Base-by-base conservation (phyloP, 2,329 filamentous ascomycete genomes). In the Cercospora sp. region DNA sequence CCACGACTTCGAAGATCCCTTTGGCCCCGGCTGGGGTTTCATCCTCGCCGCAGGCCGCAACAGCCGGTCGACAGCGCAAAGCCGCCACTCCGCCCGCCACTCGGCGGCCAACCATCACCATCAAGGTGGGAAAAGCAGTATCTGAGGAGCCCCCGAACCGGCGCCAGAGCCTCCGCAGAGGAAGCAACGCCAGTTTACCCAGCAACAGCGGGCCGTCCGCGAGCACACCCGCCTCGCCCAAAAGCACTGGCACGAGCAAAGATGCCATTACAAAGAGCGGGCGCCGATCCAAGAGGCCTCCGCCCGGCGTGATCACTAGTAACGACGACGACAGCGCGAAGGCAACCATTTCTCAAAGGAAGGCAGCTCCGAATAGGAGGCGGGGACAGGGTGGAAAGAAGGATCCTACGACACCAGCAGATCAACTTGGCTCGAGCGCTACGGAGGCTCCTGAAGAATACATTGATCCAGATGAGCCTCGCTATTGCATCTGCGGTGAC, bases 401-500 rank as follows among this genome's bases (percentile, higher is more conserved):
- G 40, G 67, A 71, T 66, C 65, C 71, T 9, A 62, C 69, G 18
- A 62, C 67, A 5, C 66, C 70, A 21, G 37, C 61, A 24, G 69
- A 72, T 49, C 60, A 66, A 21, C 61, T 66, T 32, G 65, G 61
- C 18, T 32, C 60, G 5, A 59, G 58, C 32, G 65, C 66, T 5
- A 61, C 57, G 13, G 71, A 72, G 28, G 66, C 51, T 5, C 67
- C 68, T 3, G 77, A 76, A 73, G 81, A 83, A 30, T 69, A 73
- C 32, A 90, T 94, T 75, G 91, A 93, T 76, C 89, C 91, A 0
- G 82, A 92, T 65, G 92, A 95, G 81, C 86, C 89, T 51, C 83
- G 87, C 70, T 95, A 95, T 79, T 95, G 92, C 76, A 79, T 90
- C 65, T 95, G 92, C 79, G 90, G 92, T 73, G 85, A 91, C 67